phyloP scores from a whole-genome alignment of 2,329 filamentous ascomycete species.

The Dryadomyces quercivorus region DNA sequence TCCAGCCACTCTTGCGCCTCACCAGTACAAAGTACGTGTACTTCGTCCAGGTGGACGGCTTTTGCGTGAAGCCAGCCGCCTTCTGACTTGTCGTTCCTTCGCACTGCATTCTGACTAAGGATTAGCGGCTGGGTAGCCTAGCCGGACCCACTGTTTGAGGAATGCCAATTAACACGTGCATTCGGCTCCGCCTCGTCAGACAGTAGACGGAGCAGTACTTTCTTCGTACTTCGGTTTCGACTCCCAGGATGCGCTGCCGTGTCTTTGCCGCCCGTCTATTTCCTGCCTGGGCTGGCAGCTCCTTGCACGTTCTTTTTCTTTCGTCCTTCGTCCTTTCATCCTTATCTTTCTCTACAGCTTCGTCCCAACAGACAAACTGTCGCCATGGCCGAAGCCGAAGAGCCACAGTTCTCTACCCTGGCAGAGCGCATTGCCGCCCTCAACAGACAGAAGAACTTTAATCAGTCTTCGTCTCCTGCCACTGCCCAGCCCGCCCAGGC shows the following conservation, averaged over 20 bases:
- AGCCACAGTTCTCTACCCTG: constrained; percentile 48
- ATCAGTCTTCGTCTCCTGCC: neutral
- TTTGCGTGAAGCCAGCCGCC: too few species aligned
- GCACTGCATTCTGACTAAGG: neutral
- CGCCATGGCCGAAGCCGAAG: constrained; percentile 47
- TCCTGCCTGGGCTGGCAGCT: neutral
- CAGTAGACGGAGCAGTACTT: too few species aligned
- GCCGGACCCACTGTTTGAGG: neutral
- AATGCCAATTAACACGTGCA: neutral
- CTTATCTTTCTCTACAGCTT: neutral
- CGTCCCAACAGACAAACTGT: constrained; percentile 1
- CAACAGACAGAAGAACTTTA: constrained; percentile 48
- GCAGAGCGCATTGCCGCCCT: constrained; percentile 52
- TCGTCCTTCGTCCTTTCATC: neutral
- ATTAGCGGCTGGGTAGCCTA: neutral
- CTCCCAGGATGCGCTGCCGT: neutral
- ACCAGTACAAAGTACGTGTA: too few species aligned
- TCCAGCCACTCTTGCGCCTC: too few species aligned
- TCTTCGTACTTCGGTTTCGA: neutral
- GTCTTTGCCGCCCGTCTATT: neutral
- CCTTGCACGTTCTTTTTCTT: neutral
- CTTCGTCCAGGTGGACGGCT: too few species aligned
- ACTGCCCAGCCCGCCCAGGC: neutral
- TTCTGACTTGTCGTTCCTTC: neutral
- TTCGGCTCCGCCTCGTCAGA: neutral